Evolutionary conservation across 208 protist species (phyloP).

Genomic region (Polymyxa betae): DNA sequence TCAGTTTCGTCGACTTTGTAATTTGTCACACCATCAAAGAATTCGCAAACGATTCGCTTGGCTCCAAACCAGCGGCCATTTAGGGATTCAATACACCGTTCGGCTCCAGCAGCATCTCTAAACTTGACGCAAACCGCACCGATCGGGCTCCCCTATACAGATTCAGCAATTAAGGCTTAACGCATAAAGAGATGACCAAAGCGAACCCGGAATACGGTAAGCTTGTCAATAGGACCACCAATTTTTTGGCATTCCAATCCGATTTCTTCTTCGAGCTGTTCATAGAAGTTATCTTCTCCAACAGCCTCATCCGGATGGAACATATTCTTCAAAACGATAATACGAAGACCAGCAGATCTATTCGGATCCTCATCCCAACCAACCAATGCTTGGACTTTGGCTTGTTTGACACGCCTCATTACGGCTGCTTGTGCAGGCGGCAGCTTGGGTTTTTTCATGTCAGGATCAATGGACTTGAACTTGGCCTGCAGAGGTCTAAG

Average conservation of each 20-base stretch:
- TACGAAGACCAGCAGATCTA: conserved; percentile 43
- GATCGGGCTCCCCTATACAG: not conserved
- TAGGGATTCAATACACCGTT: conserved; percentile 10
- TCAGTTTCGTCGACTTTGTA: conserved; percentile 41
- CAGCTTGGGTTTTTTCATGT: conserved; percentile 24
- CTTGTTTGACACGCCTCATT: not conserved
- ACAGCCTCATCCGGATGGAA: not conserved
- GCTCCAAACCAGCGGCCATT: conserved; percentile 24
- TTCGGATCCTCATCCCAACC: conserved; percentile 53
- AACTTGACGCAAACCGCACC: conserved; percentile 43
- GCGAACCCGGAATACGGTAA: conserved; percentile 12
- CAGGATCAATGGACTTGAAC: conserved; percentile 2
- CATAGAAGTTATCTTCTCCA: not conserved
- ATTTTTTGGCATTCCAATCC: conserved; percentile 47
- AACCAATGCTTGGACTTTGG: not conserved
- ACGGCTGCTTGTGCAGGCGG: conserved; percentile 13
- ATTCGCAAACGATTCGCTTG: not conserved
- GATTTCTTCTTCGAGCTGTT: conserved; percentile 25
- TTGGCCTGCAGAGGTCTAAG: conserved; percentile 26
- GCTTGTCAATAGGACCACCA: conserved; percentile 37
- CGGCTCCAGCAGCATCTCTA: conserved; percentile 14
- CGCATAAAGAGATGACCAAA: not conserved
- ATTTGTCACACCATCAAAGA: conserved; percentile 35
- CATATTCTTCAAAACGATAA: conserved; percentile 40
- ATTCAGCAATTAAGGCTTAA: not conserved